Conservation (phyloP, 129 eudicot species). For the Chrysanthemum seticuspe region DNA sequence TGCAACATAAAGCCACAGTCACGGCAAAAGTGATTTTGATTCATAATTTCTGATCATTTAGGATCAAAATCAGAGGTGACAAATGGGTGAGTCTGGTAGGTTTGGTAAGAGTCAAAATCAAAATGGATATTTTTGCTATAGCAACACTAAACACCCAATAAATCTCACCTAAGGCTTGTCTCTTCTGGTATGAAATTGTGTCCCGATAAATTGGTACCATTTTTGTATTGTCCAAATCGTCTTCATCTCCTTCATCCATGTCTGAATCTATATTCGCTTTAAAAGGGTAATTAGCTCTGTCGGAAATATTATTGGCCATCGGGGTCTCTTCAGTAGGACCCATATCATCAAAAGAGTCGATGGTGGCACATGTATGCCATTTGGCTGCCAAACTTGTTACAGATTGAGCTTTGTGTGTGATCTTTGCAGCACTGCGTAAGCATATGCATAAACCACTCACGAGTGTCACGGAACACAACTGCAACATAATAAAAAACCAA, state of each 20-base stretch:
- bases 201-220: conserved; percentile 54
- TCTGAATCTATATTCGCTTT: conserved; percentile 45
- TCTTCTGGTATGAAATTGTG: conserved; percentile 75
- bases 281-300: conserved; percentile 24
- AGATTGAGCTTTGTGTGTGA: conserved; percentile 85
- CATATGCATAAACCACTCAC: conserved; percentile 78
- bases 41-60: too few species aligned
- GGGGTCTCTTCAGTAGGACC: conserved; percentile 44
- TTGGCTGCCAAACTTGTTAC: conserved; percentile 84
- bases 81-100: too few species aligned
- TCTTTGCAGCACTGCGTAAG: conserved; percentile 84
- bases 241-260: conserved; percentile 79
- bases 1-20: too few species aligned
- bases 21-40: too few species aligned
- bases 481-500: conserved; percentile 25
- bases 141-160: background rate
- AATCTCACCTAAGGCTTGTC: conserved; percentile 82
- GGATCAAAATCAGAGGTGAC: too few species aligned
- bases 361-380: conserved; percentile 89
- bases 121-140: too few species aligned
- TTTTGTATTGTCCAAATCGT: conserved; percentile 69
- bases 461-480: conserved; percentile 78
- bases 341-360: conserved; percentile 52
- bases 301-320: conserved; percentile 3
- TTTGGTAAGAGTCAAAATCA: too few species aligned